Percentiles rank a stretch among this genome's conserved stretches.
These are phyloP conservation scores for Drechslerella dactyloides DNA, from an alignment of 2,329 filamentous ascomycete species.

Conservation along the genomic window DNA sequence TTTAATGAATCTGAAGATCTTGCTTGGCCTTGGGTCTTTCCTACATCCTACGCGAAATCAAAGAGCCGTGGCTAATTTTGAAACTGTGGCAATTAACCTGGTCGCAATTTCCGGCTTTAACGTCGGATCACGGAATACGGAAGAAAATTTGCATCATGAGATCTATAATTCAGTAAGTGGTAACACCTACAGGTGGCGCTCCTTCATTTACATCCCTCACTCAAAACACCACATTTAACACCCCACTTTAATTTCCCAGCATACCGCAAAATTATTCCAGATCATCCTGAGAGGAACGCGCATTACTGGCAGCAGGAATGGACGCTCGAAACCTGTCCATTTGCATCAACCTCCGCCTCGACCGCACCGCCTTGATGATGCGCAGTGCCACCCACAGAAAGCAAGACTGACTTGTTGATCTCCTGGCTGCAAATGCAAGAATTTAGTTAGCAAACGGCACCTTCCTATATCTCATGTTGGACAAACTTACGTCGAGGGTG, in stretches of 20 bases:
- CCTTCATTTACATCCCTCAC: background rate
- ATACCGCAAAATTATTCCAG: too few species aligned
- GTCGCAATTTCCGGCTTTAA: too few species aligned
- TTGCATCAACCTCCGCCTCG: constrained; percentile 23
- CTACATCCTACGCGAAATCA: background rate
- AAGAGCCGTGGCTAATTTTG: background rate
- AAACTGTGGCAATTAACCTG: background rate
- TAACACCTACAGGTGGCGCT: too few species aligned
- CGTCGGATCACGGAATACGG: too few species aligned
- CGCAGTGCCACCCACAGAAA: constrained; percentile 6
- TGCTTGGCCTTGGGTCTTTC: too few species aligned
- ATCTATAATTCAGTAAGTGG: too few species aligned
- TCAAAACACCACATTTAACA: background rate
- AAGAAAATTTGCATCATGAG: too few species aligned
- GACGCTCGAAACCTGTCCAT: constrained; percentile 26
- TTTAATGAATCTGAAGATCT: too few species aligned
- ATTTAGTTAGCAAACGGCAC: constrained; percentile 10
- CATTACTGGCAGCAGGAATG: constrained; percentile 29
- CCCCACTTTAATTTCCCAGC: too few species aligned
- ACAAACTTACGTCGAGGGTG: constrained; percentile 60
- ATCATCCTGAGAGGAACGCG: background rate
- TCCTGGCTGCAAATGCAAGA: constrained; percentile 28
- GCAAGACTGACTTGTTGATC: constrained; percentile 29
- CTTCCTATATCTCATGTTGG: background rate
- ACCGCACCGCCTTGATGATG: constrained; percentile 51